Conservation (phyloP, 441 rosid species). For the Biscutella laevigata region DNA sequence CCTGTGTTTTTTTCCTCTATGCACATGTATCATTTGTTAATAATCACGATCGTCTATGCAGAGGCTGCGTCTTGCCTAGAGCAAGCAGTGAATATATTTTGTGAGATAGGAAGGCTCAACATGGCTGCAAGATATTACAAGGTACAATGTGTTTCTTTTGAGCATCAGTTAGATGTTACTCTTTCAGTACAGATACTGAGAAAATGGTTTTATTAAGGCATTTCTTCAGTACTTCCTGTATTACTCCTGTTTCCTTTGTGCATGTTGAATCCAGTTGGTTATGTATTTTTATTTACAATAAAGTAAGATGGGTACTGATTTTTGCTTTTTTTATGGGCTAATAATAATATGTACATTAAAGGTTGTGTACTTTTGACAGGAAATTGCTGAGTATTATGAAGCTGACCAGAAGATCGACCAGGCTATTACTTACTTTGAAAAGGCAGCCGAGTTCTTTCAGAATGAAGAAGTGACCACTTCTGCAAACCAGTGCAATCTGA, state of each 20-base stretch:
- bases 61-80: constrained; percentile 68
- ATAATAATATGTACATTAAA: too few relatives aligned
- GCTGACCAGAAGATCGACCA: constrained; percentile 51
- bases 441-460: constrained; percentile 74
- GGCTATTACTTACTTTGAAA: constrained; percentile 53
- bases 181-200: too few relatives aligned
- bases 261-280: too few relatives aligned
- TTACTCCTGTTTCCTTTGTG: too few relatives aligned
- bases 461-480: constrained; percentile 64
- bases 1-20: too few relatives aligned
- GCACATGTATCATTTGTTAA: too few relatives aligned
- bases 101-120: constrained; percentile 84
- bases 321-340: too few relatives aligned
- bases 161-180: neutral
- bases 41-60: constrained; percentile 24
- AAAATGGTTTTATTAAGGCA: too few relatives aligned
- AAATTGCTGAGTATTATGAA: constrained; percentile 69
- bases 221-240: too few relatives aligned
- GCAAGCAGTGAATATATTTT: constrained; percentile 54
- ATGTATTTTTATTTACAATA: too few relatives aligned
- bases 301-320: too few relatives aligned
- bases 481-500: constrained; percentile 87
- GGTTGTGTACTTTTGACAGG: constrained; percentile 40
- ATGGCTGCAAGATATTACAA: constrained; percentile 92
- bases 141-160: constrained; percentile 30